Base-by-base conservation (phyloP, 805 yeast genomes). In the Metschnikowia arizonensis region DNA sequence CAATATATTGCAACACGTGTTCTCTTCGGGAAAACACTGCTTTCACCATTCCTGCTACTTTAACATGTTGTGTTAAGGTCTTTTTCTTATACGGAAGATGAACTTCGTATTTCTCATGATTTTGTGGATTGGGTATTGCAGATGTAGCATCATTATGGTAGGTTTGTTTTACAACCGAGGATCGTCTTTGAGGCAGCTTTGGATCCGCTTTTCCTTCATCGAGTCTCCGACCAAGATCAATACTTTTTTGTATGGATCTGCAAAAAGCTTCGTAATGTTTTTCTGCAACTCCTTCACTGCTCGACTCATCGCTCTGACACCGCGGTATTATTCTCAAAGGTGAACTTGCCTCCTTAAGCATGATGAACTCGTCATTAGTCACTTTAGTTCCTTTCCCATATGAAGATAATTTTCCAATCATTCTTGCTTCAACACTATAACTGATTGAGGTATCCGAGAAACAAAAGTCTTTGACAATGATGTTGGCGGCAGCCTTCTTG, bases 391-490 rank as follows among this genome's bases (percentile, higher is more conserved):
- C 47, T 25, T 40, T 37, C 5, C 52, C 49, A 49, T 62, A 59
- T 21, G 57, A 53, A 7, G 61, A 53, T 17, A 47, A 41, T 37
- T 57, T 60, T 5, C 63, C 65, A 31, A 62, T 56, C 14, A 62
- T 54, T 7, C 63, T 48, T 2, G 62, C 59, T 44, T 62, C 65
- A 12, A 62, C 57, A 35, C 63, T 57, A 46, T 62, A 62, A 41
- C 61, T 57, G 39, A 62, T 50, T 11, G 65, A 56, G 4, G 66
- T 56, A 34, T 60, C 66, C 0, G 63, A 50, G 31, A 62, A 60
- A 12, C 57, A 60, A 32, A 52, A 53, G 48, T 62, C 66, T 26
- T 56, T 50, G 23, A 60, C 50, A n/a, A 59, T 48, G 19, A 47
- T 24, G 18, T 29, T 32, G 5, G 28, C 10, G 19, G 47, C 37